Evolutionary conservation across 2,329 filamentous ascomycete genomes (phyloP), one percentile per base, ranked within the genome.

Genomic region (Uncinocarpus reesii): DNA sequence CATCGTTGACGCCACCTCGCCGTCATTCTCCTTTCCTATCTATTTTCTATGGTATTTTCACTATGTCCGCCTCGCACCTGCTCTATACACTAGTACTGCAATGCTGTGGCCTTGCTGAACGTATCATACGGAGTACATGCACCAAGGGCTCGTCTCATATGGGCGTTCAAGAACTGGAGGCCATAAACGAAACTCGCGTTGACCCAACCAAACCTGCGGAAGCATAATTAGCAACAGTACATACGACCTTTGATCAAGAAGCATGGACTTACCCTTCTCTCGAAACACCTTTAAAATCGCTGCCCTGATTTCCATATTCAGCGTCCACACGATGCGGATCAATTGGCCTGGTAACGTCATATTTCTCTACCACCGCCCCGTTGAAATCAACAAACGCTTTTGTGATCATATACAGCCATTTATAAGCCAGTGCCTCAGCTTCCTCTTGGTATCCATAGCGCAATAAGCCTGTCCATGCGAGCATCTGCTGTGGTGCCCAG

Each of bases 301-400:
- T 73, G 1, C 92, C 92, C 66, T 98, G 92, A 66, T 98, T 98
- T 5, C 92, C 92, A 62, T 98, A 98, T 69, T 98, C 92, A 50
- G 90, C 92, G 65, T 93, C 87, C 10, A 96, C 92, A 53, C 85
- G 83, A 68, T 96, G 92, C 31, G 92, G 89, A 60, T 95, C 89
- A 49, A 89, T 80, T 4, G 84, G 82, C 49, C 86, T 75, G 16
- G 90, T 96, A 52, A 98, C 92, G 67, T 98, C 86, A 71, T 98
- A 98, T 71, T 98, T 98, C 69, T 98, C 92, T 4, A 96, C 92
- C 1, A 98, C 90, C 7, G 95, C 88, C 32, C 92, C 92, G 62
- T 96, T 96, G 74, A 90, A 96, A 65, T 98, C 90, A 52, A 95
- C 89, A 70, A 96, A 96, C 0, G 92, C 89, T 69, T 94, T 95